phyloP scores from a whole-genome alignment of 345 rosid species.

The Carallia pectinifolia region DNA sequence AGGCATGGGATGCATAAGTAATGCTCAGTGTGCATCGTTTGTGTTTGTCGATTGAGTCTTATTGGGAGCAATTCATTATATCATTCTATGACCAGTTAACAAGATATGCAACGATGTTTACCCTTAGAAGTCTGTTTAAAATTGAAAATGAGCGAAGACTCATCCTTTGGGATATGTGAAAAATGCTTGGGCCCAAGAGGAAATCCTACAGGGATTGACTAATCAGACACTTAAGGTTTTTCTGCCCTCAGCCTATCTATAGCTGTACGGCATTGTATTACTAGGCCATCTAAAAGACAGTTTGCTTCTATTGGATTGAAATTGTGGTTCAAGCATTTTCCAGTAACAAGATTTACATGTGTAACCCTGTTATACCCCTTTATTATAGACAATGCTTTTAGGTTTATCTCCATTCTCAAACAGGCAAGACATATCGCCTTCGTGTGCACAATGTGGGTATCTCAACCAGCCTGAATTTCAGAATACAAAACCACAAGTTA shows the following conservation, averaged over 20 bases:
- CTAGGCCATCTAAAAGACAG: too few species aligned
- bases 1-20: not conserved
- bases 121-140: not conserved
- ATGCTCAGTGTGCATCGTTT: conserved; percentile 3
- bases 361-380: conserved; percentile 4
- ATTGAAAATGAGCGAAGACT: not conserved
- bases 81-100: not conserved
- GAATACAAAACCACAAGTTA: conserved; percentile 84
- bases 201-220: not conserved
- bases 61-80: conserved; percentile 6
- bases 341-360: not conserved
- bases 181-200: not conserved
- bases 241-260: too few species aligned
- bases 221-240: not conserved
- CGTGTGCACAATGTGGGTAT: conserved; percentile 87
- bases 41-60: not conserved
- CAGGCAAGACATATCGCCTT: conserved; percentile 81
- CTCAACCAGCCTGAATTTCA: conserved; percentile 83
- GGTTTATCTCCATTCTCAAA: conserved; percentile 20
- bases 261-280: too few species aligned
- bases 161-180: not conserved
- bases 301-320: not conserved
- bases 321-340: not conserved
- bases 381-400: conserved; percentile 1
- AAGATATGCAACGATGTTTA: too few species aligned